Conservation (phyloP, 1,139 yeast species). For the Suhomyces yuchorum region DNA sequence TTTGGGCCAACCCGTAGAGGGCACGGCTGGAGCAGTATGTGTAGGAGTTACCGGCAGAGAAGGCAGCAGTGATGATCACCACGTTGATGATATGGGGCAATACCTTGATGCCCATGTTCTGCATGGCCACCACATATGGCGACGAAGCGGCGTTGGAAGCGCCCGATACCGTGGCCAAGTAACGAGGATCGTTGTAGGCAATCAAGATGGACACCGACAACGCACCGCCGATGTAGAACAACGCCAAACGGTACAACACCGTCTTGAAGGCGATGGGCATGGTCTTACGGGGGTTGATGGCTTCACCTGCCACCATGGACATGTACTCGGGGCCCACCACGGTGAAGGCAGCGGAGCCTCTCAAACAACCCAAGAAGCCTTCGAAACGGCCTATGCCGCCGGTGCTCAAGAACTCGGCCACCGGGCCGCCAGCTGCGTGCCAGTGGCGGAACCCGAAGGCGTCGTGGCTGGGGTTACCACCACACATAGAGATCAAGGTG, state of each 20-base stretch:
- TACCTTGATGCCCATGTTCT: constrained; percentile 38
- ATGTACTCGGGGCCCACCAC: constrained; percentile 86
- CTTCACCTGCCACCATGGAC: constrained; percentile 83
- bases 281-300: constrained; percentile 72
- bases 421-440: constrained; percentile 49
- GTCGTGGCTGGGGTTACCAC: constrained; percentile 73
- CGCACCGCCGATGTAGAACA: constrained; percentile 62
- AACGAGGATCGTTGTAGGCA: constrained; percentile 44
- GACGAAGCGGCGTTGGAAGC: constrained; percentile 35
- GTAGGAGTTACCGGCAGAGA: constrained; percentile 49
- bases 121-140: constrained; percentile 50
- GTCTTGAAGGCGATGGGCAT: constrained; percentile 79
- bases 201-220: constrained; percentile 42
- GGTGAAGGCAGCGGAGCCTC: constrained; percentile 61
- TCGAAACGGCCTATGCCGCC: constrained; percentile 69
- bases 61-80: constrained; percentile 38
- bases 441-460: constrained; percentile 70
- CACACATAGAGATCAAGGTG: constrained; percentile 79
- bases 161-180: constrained; percentile 26
- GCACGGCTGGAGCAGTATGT: constrained; percentile 48
- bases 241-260: constrained; percentile 69
- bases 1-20: constrained; percentile 40
- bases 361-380: constrained; percentile 65
- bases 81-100: constrained; percentile 48
- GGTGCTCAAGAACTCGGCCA: constrained; percentile 54